Evolutionary conservation across 1,139 yeast species (phyloP), one percentile per base, ranked within the genome.

Genomic region (Suhomyces bribrorum): DNA sequence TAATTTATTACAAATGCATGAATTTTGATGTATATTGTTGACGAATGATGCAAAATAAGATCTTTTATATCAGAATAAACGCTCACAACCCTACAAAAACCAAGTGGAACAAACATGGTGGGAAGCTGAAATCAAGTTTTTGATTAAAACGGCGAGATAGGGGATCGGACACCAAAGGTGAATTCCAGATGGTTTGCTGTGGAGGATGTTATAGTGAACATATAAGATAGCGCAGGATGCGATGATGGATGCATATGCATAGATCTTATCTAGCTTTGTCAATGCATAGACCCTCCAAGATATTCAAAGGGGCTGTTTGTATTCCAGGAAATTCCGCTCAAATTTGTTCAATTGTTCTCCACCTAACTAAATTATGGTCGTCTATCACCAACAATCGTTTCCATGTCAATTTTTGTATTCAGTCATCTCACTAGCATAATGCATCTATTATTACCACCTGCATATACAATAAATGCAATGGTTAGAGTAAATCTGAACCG

Each of bases 21-120:
- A 28, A 26, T 22, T 27, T 36, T 36, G 38, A 36, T 22, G 38
- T 26, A 22, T 36, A 36, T 36, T 36, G 38, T 36, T 36, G 33
- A n/a, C 32, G 32, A 29, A 11, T n/a, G 25, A 14, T 13, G 24
- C 12, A 29, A 12, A 29, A 29, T 9, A 28, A 27, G 7, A 12
- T 20, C 5, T 20, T 20, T 20, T n/a, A 5, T 8, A n/a, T 20
- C 11, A n/a, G 3, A 6, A 6, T 7, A 11, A 9, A 26, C 17
- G 32, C 32, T 30, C 32, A 18, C 9, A 22, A 30, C 32, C 6
- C n/a, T n/a, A n/a, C n/a, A n/a, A 20, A 4, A 20, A 8, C 6
- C 23, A n/a, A 20, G 3, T 20, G 5, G 23, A 20, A 20, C 23
- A n/a, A n/a, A n/a, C n/a, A n/a, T n/a, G n/a, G n/a, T n/a, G n/a